These are phyloP conservation scores for Pneumocystis canis DNA, from an alignment of 1,139 yeast genomes.

Conservation along the genomic window DNA sequence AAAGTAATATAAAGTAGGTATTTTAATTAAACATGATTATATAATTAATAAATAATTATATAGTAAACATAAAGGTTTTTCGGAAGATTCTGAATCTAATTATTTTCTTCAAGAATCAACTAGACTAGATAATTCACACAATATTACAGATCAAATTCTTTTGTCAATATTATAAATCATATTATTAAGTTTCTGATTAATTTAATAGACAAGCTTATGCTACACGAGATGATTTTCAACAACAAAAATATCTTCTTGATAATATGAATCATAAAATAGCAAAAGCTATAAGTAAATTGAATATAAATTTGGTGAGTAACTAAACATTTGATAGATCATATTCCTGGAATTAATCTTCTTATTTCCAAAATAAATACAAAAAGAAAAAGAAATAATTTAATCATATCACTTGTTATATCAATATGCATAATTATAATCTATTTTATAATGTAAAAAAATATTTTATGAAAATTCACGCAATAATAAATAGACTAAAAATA, in stretches of 20 bases:
- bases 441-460: slow-evolving; percentile 30
- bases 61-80: slow-evolving; percentile 17
- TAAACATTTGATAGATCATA: slow-evolving; percentile 18
- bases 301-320: background rate
- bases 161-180: slow-evolving; percentile 19
- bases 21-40: slow-evolving; percentile 11
- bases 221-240: slow-evolving; percentile 68
- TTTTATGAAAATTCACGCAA: background rate
- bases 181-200: too few species aligned
- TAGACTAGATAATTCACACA: slow-evolving; percentile 59
- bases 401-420: slow-evolving; percentile 63
- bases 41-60: background rate
- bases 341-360: slow-evolving; percentile 73
- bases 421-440: slow-evolving; percentile 57
- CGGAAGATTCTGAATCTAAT: slow-evolving; percentile 32
- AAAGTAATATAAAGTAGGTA: slow-evolving; percentile 48
- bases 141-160: slow-evolving; percentile 62
- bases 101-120: slow-evolving; percentile 66
- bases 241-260: slow-evolving; percentile 52
- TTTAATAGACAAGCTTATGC: slow-evolving; percentile 52
- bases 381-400: slow-evolving; percentile 72
- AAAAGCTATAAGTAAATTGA: slow-evolving; percentile 35
- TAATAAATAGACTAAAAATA: background rate
- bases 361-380: slow-evolving; percentile 74
- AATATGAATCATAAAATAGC: slow-evolving; percentile 53